Base-by-base conservation (phyloP, 2,329 filamentous ascomycete genomes). In the Bretziella fagacearum region DNA sequence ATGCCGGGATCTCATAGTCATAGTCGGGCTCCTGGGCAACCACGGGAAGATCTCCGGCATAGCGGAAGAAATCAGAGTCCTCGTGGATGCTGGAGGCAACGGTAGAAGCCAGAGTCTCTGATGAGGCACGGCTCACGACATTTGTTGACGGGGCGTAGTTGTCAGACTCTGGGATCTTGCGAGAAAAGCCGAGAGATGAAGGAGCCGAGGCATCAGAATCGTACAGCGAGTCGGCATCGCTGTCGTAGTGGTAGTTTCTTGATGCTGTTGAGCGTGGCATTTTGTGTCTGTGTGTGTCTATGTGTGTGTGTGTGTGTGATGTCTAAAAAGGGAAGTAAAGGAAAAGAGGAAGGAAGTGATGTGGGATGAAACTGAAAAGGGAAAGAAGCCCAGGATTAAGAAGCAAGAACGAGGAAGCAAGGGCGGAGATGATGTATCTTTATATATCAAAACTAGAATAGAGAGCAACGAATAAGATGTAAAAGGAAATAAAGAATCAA, bases 71-170 rank as follows among this genome's bases (percentile, higher is more conserved):
- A 5, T 30, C 13, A 17, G 18, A 17, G 26, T 32, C 26, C 11
- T 43, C 40, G 35, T 59, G 42, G 44, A 76, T 69, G 36, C 73
- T 68, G 3, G 79, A 83, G 26, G 72, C 65, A 26, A 74, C 65
- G 2, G 78, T 82, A 4, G 86, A 94, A 55, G 78, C 76, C 60
- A 87, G 93, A 1, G 86, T 93, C 51, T 84, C 80, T 54, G 77
- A 70, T 0, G 85, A 91, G 22, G 73, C 69, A 39, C 71, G 68
- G 2, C 69, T 62, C 54, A 67, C 69, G 48, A 63, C 56, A 47
- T 59, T 62, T 6, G 65, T 66, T 15, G 58, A 57, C 3, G 64
- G 64, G 3, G 64, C 65, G 23, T 65, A 55, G 49, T 66, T 35
- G 10, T 44, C 42, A n/a, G 18, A 10, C 5, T 39, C 17, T 39